Evolutionary conservation across 78 protist species (phyloP).

Genomic region (Emiliania huxleyi): DNA sequence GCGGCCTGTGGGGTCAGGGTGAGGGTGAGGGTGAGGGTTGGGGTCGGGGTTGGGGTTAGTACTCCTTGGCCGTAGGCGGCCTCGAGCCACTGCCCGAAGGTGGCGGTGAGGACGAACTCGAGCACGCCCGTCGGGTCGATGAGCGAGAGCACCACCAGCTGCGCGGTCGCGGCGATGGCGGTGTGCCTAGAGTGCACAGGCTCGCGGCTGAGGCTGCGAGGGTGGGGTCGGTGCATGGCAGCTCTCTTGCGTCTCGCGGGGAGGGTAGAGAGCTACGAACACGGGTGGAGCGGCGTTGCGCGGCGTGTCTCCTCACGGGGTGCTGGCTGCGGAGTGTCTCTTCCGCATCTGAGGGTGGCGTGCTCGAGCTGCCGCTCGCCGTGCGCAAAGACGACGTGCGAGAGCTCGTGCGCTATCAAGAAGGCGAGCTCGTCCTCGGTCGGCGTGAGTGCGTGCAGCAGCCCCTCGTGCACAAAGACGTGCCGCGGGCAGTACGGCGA

Average conservation of each 20-base stretch:
- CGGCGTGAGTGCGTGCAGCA: neutral
- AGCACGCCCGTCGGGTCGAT: neutral
- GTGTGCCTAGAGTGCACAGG: no score
- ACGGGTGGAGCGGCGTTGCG: no score
- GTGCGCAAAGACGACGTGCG: neutral
- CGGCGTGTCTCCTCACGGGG: no score
- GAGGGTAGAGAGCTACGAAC: no score
- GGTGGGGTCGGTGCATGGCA: no score
- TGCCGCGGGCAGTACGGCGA: neutral
- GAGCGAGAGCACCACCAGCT: neutral
- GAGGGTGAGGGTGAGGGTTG: neutral
- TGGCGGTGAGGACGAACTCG: neutral
- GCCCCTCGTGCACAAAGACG: neutral
- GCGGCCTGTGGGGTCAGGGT: neutral
- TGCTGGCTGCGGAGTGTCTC: no score
- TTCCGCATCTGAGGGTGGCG: no score
- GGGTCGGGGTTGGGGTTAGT: no score
- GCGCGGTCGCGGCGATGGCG: neutral
- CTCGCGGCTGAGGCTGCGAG: no score
- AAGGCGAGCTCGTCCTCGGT: neutral
- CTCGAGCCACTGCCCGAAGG: neutral
- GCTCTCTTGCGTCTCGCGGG: no score
- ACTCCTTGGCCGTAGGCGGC: no score
- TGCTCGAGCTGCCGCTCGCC: no score
- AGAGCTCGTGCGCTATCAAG: neutral